A percentile compares a stretch with the other conserved stretches of the same genome.
These are phyloP conservation scores for Sclerotinia nivalis DNA, from an alignment of 2,329 filamentous ascomycete species.

Conservation along the genomic window DNA sequence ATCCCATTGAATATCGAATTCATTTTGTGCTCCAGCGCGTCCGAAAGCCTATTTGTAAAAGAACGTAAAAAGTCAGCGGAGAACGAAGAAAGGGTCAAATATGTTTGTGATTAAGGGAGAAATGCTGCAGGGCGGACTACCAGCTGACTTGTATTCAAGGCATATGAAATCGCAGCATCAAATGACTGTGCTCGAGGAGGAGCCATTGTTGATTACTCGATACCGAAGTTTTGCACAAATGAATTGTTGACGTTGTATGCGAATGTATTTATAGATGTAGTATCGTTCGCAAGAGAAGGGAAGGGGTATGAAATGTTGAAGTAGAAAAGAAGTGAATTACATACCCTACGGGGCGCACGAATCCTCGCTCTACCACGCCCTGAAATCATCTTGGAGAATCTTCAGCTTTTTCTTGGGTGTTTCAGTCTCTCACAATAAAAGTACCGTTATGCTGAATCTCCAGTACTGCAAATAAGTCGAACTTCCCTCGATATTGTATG, in stretches of 20 bases:
- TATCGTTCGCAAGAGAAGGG: background rate
- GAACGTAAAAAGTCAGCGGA: slow-evolving; percentile 21
- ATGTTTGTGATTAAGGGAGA: background rate
- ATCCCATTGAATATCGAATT: slow-evolving; percentile 85
- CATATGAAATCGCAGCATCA: slow-evolving; percentile 5
- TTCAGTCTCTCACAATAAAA: background rate
- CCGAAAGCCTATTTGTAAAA: slow-evolving; percentile 51
- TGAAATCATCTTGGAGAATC: slow-evolving; percentile 48
- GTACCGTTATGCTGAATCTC: background rate
- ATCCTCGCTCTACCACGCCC: slow-evolving; percentile 61
- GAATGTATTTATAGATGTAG: background rate
- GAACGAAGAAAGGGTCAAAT: background rate
- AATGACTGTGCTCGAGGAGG: background rate
- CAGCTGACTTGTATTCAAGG: slow-evolving; percentile 8
- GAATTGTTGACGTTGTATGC: background rate
- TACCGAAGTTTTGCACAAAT: background rate
- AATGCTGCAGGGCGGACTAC: slow-evolving; percentile 2
- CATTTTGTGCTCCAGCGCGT: slow-evolving; percentile 59
- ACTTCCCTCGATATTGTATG: background rate
- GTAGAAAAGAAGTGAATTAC: slow-evolving; percentile 40
- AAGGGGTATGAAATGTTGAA: background rate
- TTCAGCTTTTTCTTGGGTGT: background rate
- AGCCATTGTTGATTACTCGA: slow-evolving; percentile 1
- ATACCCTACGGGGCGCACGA: slow-evolving; percentile 65
- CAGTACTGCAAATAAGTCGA: background rate